A percentile compares a stretch with the other conserved stretches of the same genome.
Evolutionary conservation across 768 basidiomycete genomes (phyloP).

Genomic region (Pulveroboletus ravenelii): DNA sequence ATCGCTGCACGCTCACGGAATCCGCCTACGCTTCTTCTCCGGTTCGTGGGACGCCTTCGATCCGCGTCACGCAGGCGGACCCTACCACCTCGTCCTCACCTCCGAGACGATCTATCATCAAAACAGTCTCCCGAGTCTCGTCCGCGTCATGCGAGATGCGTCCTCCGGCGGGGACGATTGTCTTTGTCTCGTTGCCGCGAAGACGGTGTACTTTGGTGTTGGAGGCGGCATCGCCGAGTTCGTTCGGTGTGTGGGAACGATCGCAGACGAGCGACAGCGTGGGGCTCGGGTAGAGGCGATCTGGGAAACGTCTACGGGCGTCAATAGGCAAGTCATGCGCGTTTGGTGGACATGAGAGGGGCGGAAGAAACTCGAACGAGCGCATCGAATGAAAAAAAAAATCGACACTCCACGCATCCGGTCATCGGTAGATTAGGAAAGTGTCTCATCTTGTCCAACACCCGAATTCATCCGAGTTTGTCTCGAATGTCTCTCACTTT

Average conservation of each 20-base stretch:
- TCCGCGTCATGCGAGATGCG: constrained; percentile 45
- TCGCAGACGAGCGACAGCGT: background rate
- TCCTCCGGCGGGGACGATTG: constrained; percentile 22
- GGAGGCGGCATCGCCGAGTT: constrained; percentile 85
- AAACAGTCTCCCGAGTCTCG: constrained; percentile 57
- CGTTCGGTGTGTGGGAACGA: constrained; percentile 40
- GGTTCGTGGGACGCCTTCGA: constrained; percentile 75
- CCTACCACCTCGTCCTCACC: constrained; percentile 74
- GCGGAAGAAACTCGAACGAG: too few species aligned
- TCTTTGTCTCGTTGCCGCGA: constrained; percentile 79
- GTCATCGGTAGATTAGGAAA: too few species aligned
- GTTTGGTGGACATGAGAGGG: constrained; percentile 44
- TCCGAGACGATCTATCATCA: constrained; percentile 90
- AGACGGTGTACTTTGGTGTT: constrained; percentile 92
- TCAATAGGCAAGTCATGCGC: constrained; percentile 67
- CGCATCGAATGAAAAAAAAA: background rate
- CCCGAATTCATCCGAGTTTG: too few species aligned
- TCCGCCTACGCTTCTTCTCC: constrained; percentile 70
- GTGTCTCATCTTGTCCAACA: too few species aligned
- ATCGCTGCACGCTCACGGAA: constrained; percentile 48
- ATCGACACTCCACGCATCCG: too few species aligned
- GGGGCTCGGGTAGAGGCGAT: constrained; percentile 51
- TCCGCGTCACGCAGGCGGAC: constrained; percentile 27
- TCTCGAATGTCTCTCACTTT: too few species aligned
- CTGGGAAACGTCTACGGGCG: constrained; percentile 63